These are phyloP conservation scores for Diaporthe destruens DNA, from an alignment of 2,329 filamentous ascomycete species.

Conservation along the genomic window DNA sequence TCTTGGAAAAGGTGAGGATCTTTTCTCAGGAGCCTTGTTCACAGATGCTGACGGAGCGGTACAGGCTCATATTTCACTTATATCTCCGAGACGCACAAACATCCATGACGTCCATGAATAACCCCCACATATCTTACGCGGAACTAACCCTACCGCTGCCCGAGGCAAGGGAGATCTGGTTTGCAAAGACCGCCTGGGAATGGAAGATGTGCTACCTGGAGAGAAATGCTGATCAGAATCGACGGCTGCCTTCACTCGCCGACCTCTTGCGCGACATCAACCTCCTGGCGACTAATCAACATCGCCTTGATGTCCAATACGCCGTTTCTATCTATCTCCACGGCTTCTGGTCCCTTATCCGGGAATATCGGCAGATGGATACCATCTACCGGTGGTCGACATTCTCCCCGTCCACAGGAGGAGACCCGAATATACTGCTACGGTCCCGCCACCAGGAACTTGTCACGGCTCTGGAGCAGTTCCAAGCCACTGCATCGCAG, in stretches of 20 bases:
- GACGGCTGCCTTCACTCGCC: slow-evolving; percentile 63
- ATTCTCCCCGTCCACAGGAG: slow-evolving; percentile 57
- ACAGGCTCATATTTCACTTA: slow-evolving; percentile 71
- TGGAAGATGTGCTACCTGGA: slow-evolving; percentile 74
- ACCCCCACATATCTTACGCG: slow-evolving; percentile 75
- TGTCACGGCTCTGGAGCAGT: slow-evolving; percentile 65
- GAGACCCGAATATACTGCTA: slow-evolving; percentile 57
- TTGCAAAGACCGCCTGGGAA: slow-evolving; percentile 70
- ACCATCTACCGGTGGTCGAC: slow-evolving; percentile 62
- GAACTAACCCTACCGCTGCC: slow-evolving; percentile 77
- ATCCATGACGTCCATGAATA: slow-evolving; percentile 75
- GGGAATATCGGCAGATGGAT: slow-evolving; percentile 73
- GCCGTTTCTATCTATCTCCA: slow-evolving; percentile 73
- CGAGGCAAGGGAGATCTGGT: slow-evolving; percentile 72
- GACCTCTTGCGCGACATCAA: slow-evolving; percentile 70
- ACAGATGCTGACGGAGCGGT: slow-evolving; percentile 23
- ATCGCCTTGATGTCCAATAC: slow-evolving; percentile 67
- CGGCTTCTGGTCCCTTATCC: slow-evolving; percentile 74
- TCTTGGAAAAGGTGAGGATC: slow-evolving; percentile 70
- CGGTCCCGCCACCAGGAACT: slow-evolving; percentile 72
- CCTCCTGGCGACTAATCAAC: slow-evolving; percentile 61
- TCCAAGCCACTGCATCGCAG: slow-evolving; percentile 56
- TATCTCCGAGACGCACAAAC: slow-evolving; percentile 75
- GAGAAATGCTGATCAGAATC: slow-evolving; percentile 52
- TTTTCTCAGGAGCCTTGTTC: not conserved